Evolutionary conservation across 352 stramenopile species (phyloP).

Genomic region (Phytophthora palmivora): DNA sequence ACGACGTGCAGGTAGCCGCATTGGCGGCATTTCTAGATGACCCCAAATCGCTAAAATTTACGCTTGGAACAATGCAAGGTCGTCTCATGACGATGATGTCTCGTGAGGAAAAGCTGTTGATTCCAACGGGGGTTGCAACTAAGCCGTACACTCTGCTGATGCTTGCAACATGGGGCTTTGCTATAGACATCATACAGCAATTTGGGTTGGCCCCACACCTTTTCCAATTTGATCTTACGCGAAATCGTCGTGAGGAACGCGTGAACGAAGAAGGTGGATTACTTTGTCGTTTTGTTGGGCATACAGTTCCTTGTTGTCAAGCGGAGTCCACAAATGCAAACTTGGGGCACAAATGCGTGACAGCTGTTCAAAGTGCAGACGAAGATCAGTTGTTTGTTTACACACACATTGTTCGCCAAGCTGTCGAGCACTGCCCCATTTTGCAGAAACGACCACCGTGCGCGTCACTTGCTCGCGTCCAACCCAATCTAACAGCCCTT

Average conservation of each 20-base stretch:
- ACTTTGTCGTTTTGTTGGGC: constrained; percentile 48
- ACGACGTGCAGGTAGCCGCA: constrained; percentile 53
- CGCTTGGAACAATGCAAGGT: constrained; percentile 54
- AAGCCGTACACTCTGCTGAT: constrained; percentile 41
- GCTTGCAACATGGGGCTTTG: constrained; percentile 38
- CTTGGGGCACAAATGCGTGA: constrained; percentile 32
- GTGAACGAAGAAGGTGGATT: constrained; percentile 37
- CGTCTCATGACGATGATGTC: constrained; percentile 56
- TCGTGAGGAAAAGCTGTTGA: constrained; percentile 33
- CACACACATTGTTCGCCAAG: constrained; percentile 35
- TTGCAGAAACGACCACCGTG: constrained; percentile 35
- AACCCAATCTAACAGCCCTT: constrained; percentile 15
- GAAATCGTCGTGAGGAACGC: constrained; percentile 38
- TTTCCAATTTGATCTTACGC: constrained; percentile 54
- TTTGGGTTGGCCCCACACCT: constrained; percentile 48
- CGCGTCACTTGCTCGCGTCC: constrained; percentile 32
- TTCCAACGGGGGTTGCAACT: constrained; percentile 37
- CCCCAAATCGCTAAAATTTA: constrained; percentile 42
- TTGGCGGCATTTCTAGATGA: constrained; percentile 59
- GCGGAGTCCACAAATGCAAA: constrained; percentile 5
- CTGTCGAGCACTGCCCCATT: constrained; percentile 36
- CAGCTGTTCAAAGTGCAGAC: constrained; percentile 33
- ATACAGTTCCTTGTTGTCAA: constrained; percentile 50
- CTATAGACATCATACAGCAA: constrained; percentile 37
- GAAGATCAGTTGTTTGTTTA: constrained; percentile 51